These are phyloP conservation scores for Mycena latifolia DNA, from an alignment of 768 basidiomycete species.

Conservation along the genomic window DNA sequence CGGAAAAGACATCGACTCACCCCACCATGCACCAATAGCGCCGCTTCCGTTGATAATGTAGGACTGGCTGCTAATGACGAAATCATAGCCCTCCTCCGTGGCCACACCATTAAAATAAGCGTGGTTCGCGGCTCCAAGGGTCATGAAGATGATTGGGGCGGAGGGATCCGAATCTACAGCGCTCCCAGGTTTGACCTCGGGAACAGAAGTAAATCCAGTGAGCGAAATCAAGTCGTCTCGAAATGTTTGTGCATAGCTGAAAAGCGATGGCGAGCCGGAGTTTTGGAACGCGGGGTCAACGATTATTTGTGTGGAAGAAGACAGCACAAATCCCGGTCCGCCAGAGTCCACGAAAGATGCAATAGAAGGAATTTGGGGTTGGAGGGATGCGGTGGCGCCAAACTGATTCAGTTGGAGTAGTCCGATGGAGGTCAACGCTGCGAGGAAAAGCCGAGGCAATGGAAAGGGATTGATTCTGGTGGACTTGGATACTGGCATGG, in stretches of 20 bases:
- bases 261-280: conserved; percentile 45
- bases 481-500: too few relatives aligned
- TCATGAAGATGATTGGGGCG: conserved; percentile 45
- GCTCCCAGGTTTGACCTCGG: conserved; percentile 31
- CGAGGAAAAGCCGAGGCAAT: neutral
- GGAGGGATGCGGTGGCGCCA: conserved; percentile 15
- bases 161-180: neutral
- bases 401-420: neutral
- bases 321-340: conserved; percentile 45
- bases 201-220: conserved; percentile 44
- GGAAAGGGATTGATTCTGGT: neutral
- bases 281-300: conserved; percentile 48
- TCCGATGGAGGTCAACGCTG: neutral
- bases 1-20: conserved; percentile 25
- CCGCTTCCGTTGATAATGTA: conserved; percentile 50
- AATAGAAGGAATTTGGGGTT: conserved; percentile 53
- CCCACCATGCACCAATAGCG: conserved; percentile 57
- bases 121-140: conserved; percentile 43
- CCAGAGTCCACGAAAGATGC: conserved; percentile 44
- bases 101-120: conserved; percentile 50
- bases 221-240: conserved; percentile 48
- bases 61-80: conserved; percentile 43
- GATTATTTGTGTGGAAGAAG: conserved; percentile 46
- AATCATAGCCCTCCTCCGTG: conserved; percentile 55
- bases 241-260: conserved; percentile 52